Base-by-base conservation (phyloP, 225 moss, liverwort and hornwort species). In the Polytrichum commune region DNA sequence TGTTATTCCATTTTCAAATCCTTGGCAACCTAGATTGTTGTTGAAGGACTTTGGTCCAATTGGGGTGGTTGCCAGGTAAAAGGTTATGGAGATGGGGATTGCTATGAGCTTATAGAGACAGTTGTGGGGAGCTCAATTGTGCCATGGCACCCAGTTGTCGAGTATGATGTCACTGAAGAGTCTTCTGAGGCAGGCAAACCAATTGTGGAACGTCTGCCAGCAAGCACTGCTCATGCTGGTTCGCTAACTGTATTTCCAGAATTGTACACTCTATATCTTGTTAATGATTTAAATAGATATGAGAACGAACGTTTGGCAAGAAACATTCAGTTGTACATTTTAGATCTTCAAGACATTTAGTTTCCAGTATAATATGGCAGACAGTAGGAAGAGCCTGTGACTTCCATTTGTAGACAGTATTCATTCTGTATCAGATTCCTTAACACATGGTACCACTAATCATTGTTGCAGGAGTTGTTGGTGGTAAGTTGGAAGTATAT, bases 71-170 rank as follows among this genome's bases (percentile, higher is more conserved):
- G 16, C 30, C 79, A 92, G 92, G 86, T 88, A 46, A 81, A 90
- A 68, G 83, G 74, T 46, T 69, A 66, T 80, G 80, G 67, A 66
- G 74, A 56, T 73, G 76, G 78, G 64, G 79, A 86, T 35, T 93
- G 90, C 77, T 93, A 93, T 75, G 83, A 91, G 82, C 93, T 93
- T 72, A 80, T 93, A 73, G 89, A 91, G 58, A 82, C 89, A 67
- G 77, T 93, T 65, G 66, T 83, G 72, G 85, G 91, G 71, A 85
- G 82, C 63, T 60, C 78, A 62, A 87, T 91, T 8, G 75, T 93
- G 68, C 89, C 89, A 55, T 85, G 82, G 84, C 73, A 68, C 63
- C 76, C 84, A 70, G 78, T 78, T 65, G 62, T 82, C 56, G 80
- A 80, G 54, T 78, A 80, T 54, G 72, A 80, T 25, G 67, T 65